Evolutionary conservation across 1,284 basidiomycete species (phyloP).

Genomic region (Apiotrichum sp.): DNA sequence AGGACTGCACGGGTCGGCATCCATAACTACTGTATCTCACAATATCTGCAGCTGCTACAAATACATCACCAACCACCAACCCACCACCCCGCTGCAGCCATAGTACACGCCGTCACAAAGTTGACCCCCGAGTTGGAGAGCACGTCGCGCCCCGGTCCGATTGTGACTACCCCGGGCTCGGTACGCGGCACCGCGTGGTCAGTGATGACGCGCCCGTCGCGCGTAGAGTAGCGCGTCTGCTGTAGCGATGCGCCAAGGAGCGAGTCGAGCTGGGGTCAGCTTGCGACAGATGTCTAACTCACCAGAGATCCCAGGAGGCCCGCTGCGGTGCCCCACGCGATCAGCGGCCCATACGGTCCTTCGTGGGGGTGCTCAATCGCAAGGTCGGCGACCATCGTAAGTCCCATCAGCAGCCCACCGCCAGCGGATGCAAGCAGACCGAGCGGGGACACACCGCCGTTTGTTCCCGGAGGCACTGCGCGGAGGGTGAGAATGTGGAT

Average conservation of each 20-base stretch:
- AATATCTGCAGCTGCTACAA: too few species aligned
- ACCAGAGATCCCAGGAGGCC: constrained; percentile 73
- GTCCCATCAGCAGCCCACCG: constrained; percentile 69
- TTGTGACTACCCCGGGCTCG: constrained; percentile 50
- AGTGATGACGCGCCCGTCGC: constrained; percentile 61
- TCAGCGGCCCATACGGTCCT: constrained; percentile 33
- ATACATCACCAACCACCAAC: constrained; percentile 16
- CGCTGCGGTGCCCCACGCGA: constrained; percentile 58
- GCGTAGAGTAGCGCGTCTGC: constrained; percentile 64
- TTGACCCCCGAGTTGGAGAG: constrained; percentile 58
- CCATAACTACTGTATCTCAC: too few species aligned
- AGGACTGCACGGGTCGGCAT: too few species aligned
- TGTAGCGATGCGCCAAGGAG: constrained; percentile 84
- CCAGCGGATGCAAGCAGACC: constrained; percentile 67
- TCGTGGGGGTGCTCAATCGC: constrained; percentile 56
- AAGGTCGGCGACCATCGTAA: constrained; percentile 57
- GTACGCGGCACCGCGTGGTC: constrained; percentile 48
- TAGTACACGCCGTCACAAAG: constrained; percentile 26
- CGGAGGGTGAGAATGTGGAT: constrained; percentile 66
- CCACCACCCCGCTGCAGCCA: constrained; percentile 31
- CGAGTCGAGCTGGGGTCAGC: constrained; percentile 58
- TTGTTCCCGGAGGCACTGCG: constrained; percentile 79
- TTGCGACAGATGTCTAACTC: constrained; percentile 28
- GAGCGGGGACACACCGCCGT: constrained; percentile 71
- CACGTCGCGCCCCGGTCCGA: constrained; percentile 62